Base-by-base conservation (phyloP, 805 yeast genomes). In the Yarrowia divulgata region DNA sequence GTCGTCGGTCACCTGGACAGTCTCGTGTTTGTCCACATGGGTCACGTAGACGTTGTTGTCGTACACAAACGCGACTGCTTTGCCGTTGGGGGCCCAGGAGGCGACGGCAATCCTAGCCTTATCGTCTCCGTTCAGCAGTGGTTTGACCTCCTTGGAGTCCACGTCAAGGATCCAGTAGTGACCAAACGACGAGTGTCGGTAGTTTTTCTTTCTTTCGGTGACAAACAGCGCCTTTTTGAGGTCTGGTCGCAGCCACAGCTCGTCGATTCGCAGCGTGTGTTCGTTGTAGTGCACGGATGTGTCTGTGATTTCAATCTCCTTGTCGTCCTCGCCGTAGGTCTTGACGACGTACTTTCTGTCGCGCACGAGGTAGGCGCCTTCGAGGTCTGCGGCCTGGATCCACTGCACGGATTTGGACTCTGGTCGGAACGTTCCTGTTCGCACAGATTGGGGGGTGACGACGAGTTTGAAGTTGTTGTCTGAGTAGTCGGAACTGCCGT, bases 1-100 rank as follows among this genome's bases (percentile, higher is more conserved):
- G 74, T 90, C 95, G 49, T 71, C 70, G 0, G 97, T 90, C 14
- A 90, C 79, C 71, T 87, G 88, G 6, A 74, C 79, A 0, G 80
- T 73, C 72, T 19, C 76, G 71, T 76, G 52, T 1, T 80, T 70
- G 43, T 85, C 82, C 0, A 85, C 72, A 62, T 83, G 77, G 73
- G 84, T 82, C 14, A 90, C 73, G 75, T 81, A 92, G n/a, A 93
- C 83, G 74, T 92, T 87, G 77, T 90, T 89, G 13, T 89, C 85
- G 70, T 81, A 78, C 2, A 92, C 91, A 74, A 84, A 91, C 0
- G 94, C 89, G 64, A 92, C 78, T 52, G 83, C 79, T 8, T 79
- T 75, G 0, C 96, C 91, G 29, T 85, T 82, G 42, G 97, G 96
- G 4, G 95, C 85, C 90, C 95, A 91, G 66, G 81, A 76, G 0